Evolutionary conservation across 2,329 filamentous ascomycete species (phyloP), one percentile per base, ranked within the genome.

Genomic region (Rhynchosporium secalis): DNA sequence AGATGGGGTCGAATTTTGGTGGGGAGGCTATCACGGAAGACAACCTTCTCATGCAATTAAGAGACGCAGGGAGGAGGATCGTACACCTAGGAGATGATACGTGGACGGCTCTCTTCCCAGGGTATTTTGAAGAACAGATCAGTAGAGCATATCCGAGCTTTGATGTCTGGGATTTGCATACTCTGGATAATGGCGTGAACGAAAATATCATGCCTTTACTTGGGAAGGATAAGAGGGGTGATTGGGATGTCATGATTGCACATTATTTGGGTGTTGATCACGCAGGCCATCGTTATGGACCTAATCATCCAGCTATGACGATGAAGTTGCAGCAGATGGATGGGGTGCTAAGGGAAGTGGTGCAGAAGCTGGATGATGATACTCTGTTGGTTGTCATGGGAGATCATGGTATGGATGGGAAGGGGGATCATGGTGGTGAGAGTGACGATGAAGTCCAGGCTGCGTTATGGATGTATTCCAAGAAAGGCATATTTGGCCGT

Each of bases 1-100:
- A 99, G 74, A 85, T 91, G 10, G 95, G 95, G 0, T 96, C 91
- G 66, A 99, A 94, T 76, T 99, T 99, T 76, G 92, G 92, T 0
- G 95, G 95, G 2, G 96, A 90, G 3, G 91, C 91, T 5, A 97
- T 99, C 69, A 93, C 97, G 62, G 95, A 99, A 79, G 95, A 99
- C 74, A 91, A 91, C 68, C 69, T 91, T 51, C 78, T 91, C 13
- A 82, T 83, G 59, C 88, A 91, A 70, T 71, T 91, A 64, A 81
- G 79, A 61, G 78, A 81, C 69, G 83, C 85, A 15, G 86, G 86
- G 41, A 89, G 92, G 80, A 90, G 84, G 66, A 85, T 99, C 68
- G 95, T 93, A 5, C 96, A 99, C 72, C 79, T 99, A 43, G 95
- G 95, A n/a, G 95, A 99, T 75, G 94, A 99, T 76, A 99, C 95